These are phyloP conservation scores for Thielaviopsis euricoi DNA, from an alignment of 2,329 filamentous ascomycete species.

Conservation along the genomic window DNA sequence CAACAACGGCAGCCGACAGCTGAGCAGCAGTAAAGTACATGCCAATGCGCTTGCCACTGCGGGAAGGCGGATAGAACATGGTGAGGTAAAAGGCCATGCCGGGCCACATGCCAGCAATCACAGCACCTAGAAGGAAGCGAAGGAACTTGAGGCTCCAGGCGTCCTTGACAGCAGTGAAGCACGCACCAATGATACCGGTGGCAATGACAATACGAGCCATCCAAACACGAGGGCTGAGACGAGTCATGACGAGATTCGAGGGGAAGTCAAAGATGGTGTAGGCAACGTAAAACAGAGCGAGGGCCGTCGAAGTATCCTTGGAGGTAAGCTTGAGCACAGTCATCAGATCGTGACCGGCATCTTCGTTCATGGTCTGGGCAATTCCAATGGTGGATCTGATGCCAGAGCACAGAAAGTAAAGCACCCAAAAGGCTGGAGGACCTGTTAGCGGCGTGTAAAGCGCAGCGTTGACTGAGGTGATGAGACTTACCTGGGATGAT, in stretches of 20 bases:
- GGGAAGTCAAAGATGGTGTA: slow-evolving; percentile 84
- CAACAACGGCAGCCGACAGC: slow-evolving; percentile 76
- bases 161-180: slow-evolving; percentile 64
- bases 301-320: slow-evolving; percentile 66
- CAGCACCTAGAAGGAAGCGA: slow-evolving; percentile 67
- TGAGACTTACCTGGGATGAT: slow-evolving; percentile 37
- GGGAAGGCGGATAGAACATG: slow-evolving; percentile 75
- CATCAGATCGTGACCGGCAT: slow-evolving; percentile 56
- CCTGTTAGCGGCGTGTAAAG: neutral
- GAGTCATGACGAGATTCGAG: slow-evolving; percentile 78
- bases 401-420: slow-evolving; percentile 85
- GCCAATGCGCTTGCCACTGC: slow-evolving; percentile 75
- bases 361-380: slow-evolving; percentile 81
- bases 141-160: slow-evolving; percentile 84
- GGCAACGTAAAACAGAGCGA: slow-evolving; percentile 81
- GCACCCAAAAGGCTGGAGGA: slow-evolving; percentile 59
- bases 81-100: slow-evolving; percentile 90
- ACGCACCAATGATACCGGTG: slow-evolving; percentile 68
- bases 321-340: slow-evolving; percentile 50
- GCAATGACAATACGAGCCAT: slow-evolving; percentile 84
- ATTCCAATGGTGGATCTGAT: slow-evolving; percentile 85
- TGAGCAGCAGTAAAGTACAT: slow-evolving; percentile 82
- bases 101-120: slow-evolving; percentile 89
- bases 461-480: neutral
- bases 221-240: slow-evolving; percentile 71